Evolutionary conservation across 768 basidiomycete species (phyloP), one percentile per base, ranked within the genome.

Genomic region (Tremella fuciformis): DNA sequence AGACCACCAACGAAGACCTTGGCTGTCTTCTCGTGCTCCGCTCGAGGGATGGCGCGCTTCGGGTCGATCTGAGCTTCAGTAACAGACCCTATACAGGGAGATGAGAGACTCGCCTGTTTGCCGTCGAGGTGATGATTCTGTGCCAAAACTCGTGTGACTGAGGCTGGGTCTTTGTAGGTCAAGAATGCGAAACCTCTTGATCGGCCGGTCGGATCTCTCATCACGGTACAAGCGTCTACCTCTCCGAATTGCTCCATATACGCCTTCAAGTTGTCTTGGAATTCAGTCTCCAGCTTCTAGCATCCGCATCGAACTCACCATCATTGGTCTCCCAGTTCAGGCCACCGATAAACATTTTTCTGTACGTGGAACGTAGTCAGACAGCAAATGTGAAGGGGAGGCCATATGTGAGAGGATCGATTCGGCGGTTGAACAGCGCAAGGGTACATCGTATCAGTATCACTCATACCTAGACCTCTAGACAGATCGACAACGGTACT

Each of bases 291-390:
- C 22, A n/a, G 22, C n/a, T n/a, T n/a, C n/a, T n/a, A n/a, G n/a
- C n/a, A n/a, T n/a, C n/a, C n/a, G n/a, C n/a, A n/a, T 19, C 1
- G 21, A 2, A 74, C 74, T 79, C 84, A 99, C 96, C 94, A 83
- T 98, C 96, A 77, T 91, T 94, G 71, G 96, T 98, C 79, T 98
- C 94, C 96, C 96, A 99, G 81, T 98, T 96, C 66, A 99, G 83
- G 66, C 96, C 96, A 63, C 96, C 96, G 76, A 99, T 93, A 79
- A 99, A 99, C 96, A 99, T 99, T 83, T 99, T 99, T 79, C 96
- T 97, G 57, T 73, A 24, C 15, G 22, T 60, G 40, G 47, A 37
- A 53, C 24, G 41, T 46, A 50, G 44, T 48, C 55, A 42, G n/a
- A 51, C 40, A 15, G 22, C 46, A 16, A 44, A 29, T 38, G 29